Conservation (phyloP, 2,329 filamentous ascomycete species). For the Pseudonectria foliicola region DNA sequence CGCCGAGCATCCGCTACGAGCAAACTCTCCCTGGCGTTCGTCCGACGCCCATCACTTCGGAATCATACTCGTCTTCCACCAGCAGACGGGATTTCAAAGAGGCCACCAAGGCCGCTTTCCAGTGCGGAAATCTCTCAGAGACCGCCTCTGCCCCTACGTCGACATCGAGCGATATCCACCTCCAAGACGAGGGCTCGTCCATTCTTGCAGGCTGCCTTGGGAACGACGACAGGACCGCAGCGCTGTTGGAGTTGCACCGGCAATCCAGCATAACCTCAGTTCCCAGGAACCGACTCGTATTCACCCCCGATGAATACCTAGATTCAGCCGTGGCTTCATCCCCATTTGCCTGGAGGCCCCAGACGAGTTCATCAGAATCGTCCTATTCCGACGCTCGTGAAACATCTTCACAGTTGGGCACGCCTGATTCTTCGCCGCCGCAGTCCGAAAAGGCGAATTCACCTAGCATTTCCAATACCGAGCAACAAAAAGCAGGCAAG, state of each 20-base stretch:
- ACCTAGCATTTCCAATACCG: constrained; percentile 7
- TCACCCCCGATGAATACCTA: constrained; percentile 6
- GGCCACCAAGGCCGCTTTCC: constrained; percentile 28
- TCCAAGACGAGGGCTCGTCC: constrained; percentile 3
- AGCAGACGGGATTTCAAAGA: constrained; percentile 29
- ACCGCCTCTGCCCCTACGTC: constrained; percentile 11
- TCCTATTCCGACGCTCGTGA: constrained; percentile 33
- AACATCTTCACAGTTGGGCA: constrained; percentile 28
- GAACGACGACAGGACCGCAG: constrained; percentile 7
- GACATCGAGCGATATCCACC: background rate
- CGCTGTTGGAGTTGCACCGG: no score
- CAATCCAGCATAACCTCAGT: no score
- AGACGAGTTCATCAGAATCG: constrained; percentile 29
- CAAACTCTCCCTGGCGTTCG: constrained; percentile 15
- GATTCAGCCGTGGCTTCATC: constrained; percentile 2
- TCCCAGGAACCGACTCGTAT: no score
- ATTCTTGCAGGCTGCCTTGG: constrained; percentile 4
- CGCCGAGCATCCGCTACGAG: constrained; percentile 24
- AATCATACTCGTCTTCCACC: constrained; percentile 8
- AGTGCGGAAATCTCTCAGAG: constrained; percentile 12
- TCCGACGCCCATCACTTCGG: constrained; percentile 13
- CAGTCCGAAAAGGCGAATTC: constrained; percentile 31
- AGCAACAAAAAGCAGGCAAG: background rate
- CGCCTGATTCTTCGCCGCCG: constrained; percentile 33
- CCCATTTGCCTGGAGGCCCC: constrained; percentile 8